Evolutionary conservation across 2,329 filamentous ascomycete genomes (phyloP).

Genomic region (Verticillium alfalfae): DNA sequence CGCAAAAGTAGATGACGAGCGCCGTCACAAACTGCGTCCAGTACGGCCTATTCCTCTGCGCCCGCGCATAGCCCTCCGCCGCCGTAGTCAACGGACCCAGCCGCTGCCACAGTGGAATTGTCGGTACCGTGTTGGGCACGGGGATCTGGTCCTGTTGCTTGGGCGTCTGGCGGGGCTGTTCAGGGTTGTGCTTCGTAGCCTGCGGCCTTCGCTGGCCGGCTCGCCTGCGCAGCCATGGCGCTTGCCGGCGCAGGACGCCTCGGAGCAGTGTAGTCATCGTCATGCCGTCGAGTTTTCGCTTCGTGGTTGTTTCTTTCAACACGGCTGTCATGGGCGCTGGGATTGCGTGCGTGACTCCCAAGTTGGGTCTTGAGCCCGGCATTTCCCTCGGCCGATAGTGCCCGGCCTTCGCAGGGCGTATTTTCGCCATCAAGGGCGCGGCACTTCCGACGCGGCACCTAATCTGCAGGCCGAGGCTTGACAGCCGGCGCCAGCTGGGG

Average conservation of each 20-base stretch:
- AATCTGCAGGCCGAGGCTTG: too few relatives aligned
- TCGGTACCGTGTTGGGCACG: slow-evolving; percentile 33
- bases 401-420: too few relatives aligned
- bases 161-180: slow-evolving; percentile 4
- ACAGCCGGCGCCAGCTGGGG: too few relatives aligned
- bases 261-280: slow-evolving; percentile 15
- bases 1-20: slow-evolving; percentile 71
- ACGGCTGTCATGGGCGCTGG: slow-evolving; percentile 1
- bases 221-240: slow-evolving; percentile 13
- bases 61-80: slow-evolving; percentile 58
- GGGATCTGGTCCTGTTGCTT: slow-evolving; percentile 29
- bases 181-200: slow-evolving; percentile 13
- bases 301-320: neutral
- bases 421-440: too few relatives aligned
- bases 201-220: slow-evolving; percentile 13
- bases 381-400: neutral
- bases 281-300: slow-evolving; percentile 8
- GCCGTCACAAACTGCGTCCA: slow-evolving; percentile 73
- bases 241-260: slow-evolving; percentile 19
- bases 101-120: slow-evolving; percentile 47
- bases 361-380: neutral
- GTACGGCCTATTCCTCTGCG: slow-evolving; percentile 68
- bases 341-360: neutral
- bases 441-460: neutral
- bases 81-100: slow-evolving; percentile 51